Evolutionary conservation across 441 rosid species (phyloP).

Genomic region (Adansonia grandidieri): DNA sequence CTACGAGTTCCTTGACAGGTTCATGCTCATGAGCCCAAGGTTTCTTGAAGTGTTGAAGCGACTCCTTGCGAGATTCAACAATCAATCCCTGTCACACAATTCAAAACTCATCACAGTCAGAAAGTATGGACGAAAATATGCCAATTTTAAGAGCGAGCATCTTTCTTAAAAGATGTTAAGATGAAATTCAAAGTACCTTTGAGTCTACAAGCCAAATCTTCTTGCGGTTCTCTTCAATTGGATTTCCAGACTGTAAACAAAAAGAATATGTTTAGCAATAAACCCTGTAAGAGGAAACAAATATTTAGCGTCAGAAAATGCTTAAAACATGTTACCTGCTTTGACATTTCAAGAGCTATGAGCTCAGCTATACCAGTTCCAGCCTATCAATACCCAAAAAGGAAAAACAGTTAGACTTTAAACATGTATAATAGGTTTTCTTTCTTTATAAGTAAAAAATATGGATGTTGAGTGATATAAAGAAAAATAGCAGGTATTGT

Average conservation of each 20-base stretch:
- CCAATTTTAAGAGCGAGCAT: neutral
- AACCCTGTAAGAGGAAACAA: constrained; percentile 17
- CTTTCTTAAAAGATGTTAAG: neutral
- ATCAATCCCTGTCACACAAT: constrained; percentile 67
- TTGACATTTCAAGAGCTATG: constrained; percentile 84
- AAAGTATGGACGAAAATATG: neutral
- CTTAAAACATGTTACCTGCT: constrained; percentile 52
- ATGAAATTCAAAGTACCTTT: constrained; percentile 48
- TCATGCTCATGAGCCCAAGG: constrained; percentile 93
- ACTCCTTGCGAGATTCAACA: constrained; percentile 75
- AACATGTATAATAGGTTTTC: neutral
- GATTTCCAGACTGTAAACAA: constrained; percentile 57
- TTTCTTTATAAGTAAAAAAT: too few relatives aligned
- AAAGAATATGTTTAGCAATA: constrained; percentile 29
- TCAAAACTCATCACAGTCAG: neutral
- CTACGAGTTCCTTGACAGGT: constrained; percentile 65
- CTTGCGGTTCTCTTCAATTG: constrained; percentile 72
- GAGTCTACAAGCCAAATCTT: constrained; percentile 97
- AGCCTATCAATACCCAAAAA: constrained; percentile 55
- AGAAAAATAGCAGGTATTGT: neutral
- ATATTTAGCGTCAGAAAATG: constrained; percentile 15
- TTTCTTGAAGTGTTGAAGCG: constrained; percentile 94
- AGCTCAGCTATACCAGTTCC: constrained; percentile 95
- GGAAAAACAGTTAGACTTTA: constrained; percentile 16
- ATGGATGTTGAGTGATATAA: too few relatives aligned